Evolutionary conservation across 352 stramenopile genomes (phyloP), one percentile per base, ranked within the genome.

Genomic region (Phytophthora uliginosa): DNA sequence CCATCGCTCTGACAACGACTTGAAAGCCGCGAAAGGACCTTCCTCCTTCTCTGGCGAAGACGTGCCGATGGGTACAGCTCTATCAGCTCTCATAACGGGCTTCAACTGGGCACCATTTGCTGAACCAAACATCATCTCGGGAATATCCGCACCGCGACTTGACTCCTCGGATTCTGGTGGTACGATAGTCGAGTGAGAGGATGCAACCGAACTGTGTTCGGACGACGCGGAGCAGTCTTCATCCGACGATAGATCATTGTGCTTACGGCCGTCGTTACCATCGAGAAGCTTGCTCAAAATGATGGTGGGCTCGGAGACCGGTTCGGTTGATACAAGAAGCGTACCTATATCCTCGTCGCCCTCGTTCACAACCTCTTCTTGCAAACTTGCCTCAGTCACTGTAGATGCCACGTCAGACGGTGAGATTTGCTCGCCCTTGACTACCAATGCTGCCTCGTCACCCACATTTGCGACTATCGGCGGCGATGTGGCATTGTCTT

Each of bases 1-100:
- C 74, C 74, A 81, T 26, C 74, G 59, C 15, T 50, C 63, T 22
- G 74, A 75, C 33, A 81, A 54, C n/a, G 74, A 69, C 38, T 65
- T 66, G 45, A 81, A 78, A 18, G 63, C 62, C 24, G 76, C 70
- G 56, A 78, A 78, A 8, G 74, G 56, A 6, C 34, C 61, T 31
- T 77, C 74, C 17, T 28, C 26, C 59, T 75, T 69, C 17, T 53
- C 18, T 8, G 34, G 34, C 9, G 45, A 51, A 18, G 45, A n/a
- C 24, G 40, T 34, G 48, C 26, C 24, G 34, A 56, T 58, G 9
- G 61, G 13, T 34, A 45, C 7, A 38, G 48, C 34, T 52, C 31
- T 33, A 45, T 52, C 22, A 24, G 45, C 28, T 26, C 40, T 17
- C 38, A 31, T 10, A 15, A 18, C 28, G 68, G 18, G 8, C 33